Conservation (phyloP, 2,329 filamentous ascomycete genomes). For the Epichloe coenophiala region DNA sequence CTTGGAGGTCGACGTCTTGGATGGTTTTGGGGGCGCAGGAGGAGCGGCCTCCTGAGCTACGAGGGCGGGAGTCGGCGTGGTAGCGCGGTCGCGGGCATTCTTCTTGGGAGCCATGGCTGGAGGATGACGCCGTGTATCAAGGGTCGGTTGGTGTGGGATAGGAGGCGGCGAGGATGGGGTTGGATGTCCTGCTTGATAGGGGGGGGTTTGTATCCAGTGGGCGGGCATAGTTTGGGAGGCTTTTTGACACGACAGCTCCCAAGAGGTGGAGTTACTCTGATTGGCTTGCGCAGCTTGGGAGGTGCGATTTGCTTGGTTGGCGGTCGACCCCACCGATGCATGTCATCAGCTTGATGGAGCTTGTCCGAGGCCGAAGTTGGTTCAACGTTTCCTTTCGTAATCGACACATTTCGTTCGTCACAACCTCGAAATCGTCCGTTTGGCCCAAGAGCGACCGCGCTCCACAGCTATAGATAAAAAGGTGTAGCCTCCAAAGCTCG, state of each 20-base stretch:
- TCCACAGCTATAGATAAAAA: too few species aligned
- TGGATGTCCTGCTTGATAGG: too few species aligned
- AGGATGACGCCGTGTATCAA: not conserved
- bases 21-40: not conserved
- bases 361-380: too few species aligned
- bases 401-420: not conserved
- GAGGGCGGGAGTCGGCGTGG: conserved; percentile 5
- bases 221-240: not conserved
- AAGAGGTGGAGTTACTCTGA: conserved; percentile 14
- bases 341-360: not conserved
- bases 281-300: conserved; percentile 14
- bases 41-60: not conserved
- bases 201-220: too few species aligned
- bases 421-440: too few species aligned
- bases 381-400: conserved; percentile 2
- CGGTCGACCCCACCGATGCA: not conserved
- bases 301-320: not conserved
- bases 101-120: conserved; percentile 42
- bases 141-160: not conserved
- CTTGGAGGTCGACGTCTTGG: conserved; percentile 9
- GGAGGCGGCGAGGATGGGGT: not conserved
- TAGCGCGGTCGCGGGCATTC: conserved; percentile 18
- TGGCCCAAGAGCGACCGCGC: too few species aligned
- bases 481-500: not conserved
- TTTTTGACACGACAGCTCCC: conserved; percentile 23